phyloP scores from a whole-genome alignment of 148 eudicot genomes.

The Euryodendron excelsum region DNA sequence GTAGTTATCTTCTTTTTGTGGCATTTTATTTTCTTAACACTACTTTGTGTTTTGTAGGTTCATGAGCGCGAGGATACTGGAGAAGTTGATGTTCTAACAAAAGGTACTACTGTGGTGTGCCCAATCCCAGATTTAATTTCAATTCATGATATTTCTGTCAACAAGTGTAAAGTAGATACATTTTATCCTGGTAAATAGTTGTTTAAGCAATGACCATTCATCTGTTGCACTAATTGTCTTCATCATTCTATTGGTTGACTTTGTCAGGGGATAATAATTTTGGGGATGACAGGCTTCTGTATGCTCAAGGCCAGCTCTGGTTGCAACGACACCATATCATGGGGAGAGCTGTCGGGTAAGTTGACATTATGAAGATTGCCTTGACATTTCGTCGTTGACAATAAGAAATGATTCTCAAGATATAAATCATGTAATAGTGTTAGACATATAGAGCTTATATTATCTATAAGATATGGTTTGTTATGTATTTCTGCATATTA shows the following conservation, averaged over 20 bases:
- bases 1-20: background rate
- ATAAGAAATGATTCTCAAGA: background rate
- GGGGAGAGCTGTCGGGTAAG: slow-evolving; percentile 52
- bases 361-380: background rate
- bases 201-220: background rate
- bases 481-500: background rate
- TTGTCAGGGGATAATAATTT: slow-evolving; percentile 43
- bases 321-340: slow-evolving; percentile 29
- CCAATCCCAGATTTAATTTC: background rate
- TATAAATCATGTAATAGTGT: too few species aligned
- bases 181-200: background rate
- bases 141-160: background rate
- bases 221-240: slow-evolving; percentile 4
- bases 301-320: slow-evolving; percentile 41
- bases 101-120: slow-evolving; percentile 32
- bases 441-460: background rate
- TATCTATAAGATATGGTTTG: background rate
- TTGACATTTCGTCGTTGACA: background rate
- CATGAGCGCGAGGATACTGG: slow-evolving; percentile 44
- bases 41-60: slow-evolving; percentile 29
- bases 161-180: background rate
- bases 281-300: slow-evolving; percentile 42
- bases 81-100: slow-evolving; percentile 46
- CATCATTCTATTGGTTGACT: background rate
- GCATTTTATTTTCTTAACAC: background rate